Evolutionary conservation across 164 flowering plant species (phyloP).

Genomic region (Pachysandra terminalis): DNA sequence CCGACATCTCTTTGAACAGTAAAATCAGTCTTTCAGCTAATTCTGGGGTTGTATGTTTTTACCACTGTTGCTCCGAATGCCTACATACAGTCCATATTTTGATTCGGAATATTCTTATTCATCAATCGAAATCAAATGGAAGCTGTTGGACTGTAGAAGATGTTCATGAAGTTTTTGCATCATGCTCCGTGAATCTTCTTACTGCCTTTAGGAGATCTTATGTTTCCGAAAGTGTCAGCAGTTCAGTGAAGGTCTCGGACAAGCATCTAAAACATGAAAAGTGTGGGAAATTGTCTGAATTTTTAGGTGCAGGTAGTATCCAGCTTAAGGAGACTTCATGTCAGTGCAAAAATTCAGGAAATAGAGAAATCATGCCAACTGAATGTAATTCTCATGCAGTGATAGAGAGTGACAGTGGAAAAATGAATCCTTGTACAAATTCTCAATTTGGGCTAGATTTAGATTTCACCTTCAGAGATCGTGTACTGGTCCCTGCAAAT

Average conservation of each 20-base stretch:
- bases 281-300: slow-evolving; percentile 10
- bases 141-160: slow-evolving; percentile 52
- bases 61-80: slow-evolving; percentile 67
- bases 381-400: slow-evolving; percentile 55
- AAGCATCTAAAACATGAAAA: slow-evolving; percentile 12
- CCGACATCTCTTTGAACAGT: slow-evolving; percentile 13
- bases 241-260: slow-evolving; percentile 9
- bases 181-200: slow-evolving; percentile 60
- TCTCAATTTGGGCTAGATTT: slow-evolving; percentile 22
- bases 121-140: slow-evolving; percentile 34
- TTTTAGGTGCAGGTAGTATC: slow-evolving; percentile 14
- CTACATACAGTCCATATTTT: slow-evolving; percentile 32
- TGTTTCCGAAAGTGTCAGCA: slow-evolving; percentile 17
- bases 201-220: slow-evolving; percentile 40
- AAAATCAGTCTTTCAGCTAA: slow-evolving; percentile 19
- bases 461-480: slow-evolving; percentile 58
- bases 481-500: slow-evolving; percentile 49
- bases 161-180: slow-evolving; percentile 66
- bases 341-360: slow-evolving; percentile 26
- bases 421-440: slow-evolving; percentile 15
- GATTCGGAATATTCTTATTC: slow-evolving; percentile 42
- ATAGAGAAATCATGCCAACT: slow-evolving; percentile 19
- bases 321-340: slow-evolving; percentile 15
- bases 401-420: slow-evolving; percentile 8
- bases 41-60: slow-evolving; percentile 38